Base-by-base conservation (phyloP, 2,329 filamentous ascomycete species). In the Juglanconis oblonga region DNA sequence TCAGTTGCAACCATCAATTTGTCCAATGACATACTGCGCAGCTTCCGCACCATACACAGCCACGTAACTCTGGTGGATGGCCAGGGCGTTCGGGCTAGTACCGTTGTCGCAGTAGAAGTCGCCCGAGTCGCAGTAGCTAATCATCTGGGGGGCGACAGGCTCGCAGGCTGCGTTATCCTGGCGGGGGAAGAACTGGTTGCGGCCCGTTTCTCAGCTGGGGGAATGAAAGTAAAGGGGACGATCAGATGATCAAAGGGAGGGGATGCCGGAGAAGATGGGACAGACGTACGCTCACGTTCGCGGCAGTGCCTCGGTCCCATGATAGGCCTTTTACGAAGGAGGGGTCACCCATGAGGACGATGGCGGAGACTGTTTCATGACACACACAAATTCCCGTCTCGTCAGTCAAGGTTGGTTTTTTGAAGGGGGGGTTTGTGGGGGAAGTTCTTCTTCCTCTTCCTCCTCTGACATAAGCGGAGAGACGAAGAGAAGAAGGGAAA, bases 311-410 rank as follows among this genome's bases (percentile, higher is more conserved):
- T 6, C 66, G 64, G 52, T 73, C 66, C 64, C 70, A 71, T 0
- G 67, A 17, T 33, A 70, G 66, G 40, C 59, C 64, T 8, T 66
- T 65, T 6, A 70, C 69, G 54, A 69, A 70, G 3, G 68, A 64
- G 7, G 73, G 74, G 57, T 75, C 74, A 10, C 72, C 73, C 67
- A 75, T 73, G 47, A 72, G 67, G n/a, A 71, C 66, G 17, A 71
- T 67, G 24, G 70, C 72, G n/a, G 68, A 63, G 52, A 72, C 69
- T 72, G 45, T 13, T 24, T 24, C 17, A 36, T 49, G 38, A 35
- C 33, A 14, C 6, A 24, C 10, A 3, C 9, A 48, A 29, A 36
- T 38, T 44, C 29, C 13, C 14, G 32, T 7, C 6, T 31, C 4
- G 29, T 8, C 17, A 24, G 17, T 24, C 17, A 24, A 24, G 17